phyloP scores from a whole-genome alignment of 176 grass and related monocot species.

The Oryza officinalis region DNA sequence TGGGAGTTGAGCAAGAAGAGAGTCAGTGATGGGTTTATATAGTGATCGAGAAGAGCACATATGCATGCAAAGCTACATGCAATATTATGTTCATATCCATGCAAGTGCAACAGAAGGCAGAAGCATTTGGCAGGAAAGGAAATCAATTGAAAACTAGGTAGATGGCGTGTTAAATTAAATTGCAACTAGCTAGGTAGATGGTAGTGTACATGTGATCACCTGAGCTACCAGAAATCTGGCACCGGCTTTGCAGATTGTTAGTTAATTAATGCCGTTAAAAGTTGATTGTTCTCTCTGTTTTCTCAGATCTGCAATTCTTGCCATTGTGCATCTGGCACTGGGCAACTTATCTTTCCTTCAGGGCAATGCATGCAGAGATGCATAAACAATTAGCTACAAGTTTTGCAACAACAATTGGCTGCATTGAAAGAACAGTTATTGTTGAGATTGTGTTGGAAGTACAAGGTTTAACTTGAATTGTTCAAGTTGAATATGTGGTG shows the following conservation, averaged over 20 bases:
- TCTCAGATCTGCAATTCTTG: neutral
- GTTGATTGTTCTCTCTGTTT: neutral
- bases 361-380: neutral
- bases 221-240: constrained; percentile 36
- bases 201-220: neutral
- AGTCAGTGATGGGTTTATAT: constrained; percentile 13
- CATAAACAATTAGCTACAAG: neutral
- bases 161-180: neutral
- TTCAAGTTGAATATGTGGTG: neutral
- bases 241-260: constrained; percentile 38
- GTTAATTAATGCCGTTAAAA: constrained; percentile 33
- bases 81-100: neutral
- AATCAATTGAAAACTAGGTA: neutral
- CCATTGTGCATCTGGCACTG: neutral
- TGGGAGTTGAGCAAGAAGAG: neutral
- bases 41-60: constrained; percentile 7
- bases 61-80: neutral
- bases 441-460: neutral
- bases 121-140: neutral
- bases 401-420: neutral
- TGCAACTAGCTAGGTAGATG: neutral
- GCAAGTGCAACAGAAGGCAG: neutral
- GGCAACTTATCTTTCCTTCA: neutral
- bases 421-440: constrained; percentile 25
- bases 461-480: neutral